Conservation (phyloP, 257 asterid genomes). For the Fraxinus excelsior region DNA sequence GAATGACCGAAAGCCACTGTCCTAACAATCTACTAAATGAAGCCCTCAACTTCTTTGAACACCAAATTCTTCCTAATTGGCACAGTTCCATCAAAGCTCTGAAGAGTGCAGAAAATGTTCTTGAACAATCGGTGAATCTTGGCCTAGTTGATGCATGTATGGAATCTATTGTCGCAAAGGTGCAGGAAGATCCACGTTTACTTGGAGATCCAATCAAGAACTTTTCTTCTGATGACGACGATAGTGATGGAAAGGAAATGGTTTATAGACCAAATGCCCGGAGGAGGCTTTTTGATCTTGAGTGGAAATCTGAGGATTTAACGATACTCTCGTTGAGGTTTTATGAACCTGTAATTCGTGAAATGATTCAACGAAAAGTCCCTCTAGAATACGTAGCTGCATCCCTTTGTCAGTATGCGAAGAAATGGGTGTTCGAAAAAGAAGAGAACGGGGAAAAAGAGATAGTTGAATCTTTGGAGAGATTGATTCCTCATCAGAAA, state of each 20-base stretch:
- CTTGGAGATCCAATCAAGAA: constrained; percentile 59
- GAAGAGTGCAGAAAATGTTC: constrained; percentile 44
- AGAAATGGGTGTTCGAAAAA: constrained; percentile 52
- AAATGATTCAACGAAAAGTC: constrained; percentile 43
- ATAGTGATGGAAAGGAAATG: constrained; percentile 31
- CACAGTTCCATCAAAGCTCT: constrained; percentile 62
- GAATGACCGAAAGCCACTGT: constrained; percentile 68
- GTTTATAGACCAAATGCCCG: constrained; percentile 45
- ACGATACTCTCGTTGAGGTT: constrained; percentile 41
- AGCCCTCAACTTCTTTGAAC: constrained; percentile 47
- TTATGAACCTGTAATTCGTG: constrained; percentile 51
- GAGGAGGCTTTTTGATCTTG: constrained; percentile 57
- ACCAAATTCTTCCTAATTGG: constrained; percentile 63
- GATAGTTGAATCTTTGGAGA: constrained; percentile 57
- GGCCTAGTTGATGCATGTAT: constrained; percentile 55
- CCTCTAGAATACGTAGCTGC: constrained; percentile 57
- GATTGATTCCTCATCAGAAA: constrained; percentile 44
- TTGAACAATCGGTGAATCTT: constrained; percentile 52
- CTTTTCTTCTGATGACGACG: constrained; percentile 29
- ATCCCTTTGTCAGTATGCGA: constrained; percentile 49
- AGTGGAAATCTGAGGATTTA: constrained; percentile 63
- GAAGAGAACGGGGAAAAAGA: constrained; percentile 47
- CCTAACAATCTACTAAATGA: constrained; percentile 51
- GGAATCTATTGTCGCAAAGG: constrained; percentile 53
- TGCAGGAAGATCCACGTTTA: constrained; percentile 48